These are phyloP conservation scores for Chamaecrista fasciculata DNA, from an alignment of 306 rosid species.

Conservation along the genomic window DNA sequence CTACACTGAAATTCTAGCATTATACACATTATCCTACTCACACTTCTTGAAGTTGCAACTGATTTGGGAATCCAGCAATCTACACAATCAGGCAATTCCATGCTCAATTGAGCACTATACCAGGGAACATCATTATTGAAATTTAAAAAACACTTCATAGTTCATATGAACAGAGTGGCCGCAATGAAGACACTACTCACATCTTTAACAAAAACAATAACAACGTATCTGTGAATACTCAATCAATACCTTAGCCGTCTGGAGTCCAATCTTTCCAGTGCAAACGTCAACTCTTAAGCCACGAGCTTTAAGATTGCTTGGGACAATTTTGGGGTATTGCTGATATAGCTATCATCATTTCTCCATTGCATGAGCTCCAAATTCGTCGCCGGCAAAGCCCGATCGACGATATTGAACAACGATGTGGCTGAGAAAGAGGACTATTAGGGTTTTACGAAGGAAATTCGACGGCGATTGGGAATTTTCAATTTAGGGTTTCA, in stretches of 20 bases:
- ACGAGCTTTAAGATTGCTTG: slow-evolving; percentile 30
- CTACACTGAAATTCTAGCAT: no score
- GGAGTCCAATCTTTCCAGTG: slow-evolving; percentile 50
- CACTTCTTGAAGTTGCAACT: slow-evolving; percentile 31
- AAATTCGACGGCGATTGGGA: background rate
- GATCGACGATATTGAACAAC: background rate
- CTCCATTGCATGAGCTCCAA: background rate
- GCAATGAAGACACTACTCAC: slow-evolving; percentile 37
- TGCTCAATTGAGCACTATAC: slow-evolving; percentile 42
- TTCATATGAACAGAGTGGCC: slow-evolving; percentile 42
- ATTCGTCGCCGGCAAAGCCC: slow-evolving; percentile 24
- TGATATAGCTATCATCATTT: background rate
- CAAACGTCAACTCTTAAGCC: slow-evolving; percentile 49
- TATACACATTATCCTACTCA: no score
- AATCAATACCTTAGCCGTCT: no score
- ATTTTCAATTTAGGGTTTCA: background rate
- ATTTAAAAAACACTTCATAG: slow-evolving; percentile 32
- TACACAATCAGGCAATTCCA: slow-evolving; percentile 45
- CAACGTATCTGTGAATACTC: slow-evolving; percentile 58
- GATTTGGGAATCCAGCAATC: slow-evolving; percentile 69
- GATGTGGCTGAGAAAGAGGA: background rate
- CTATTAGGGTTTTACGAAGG: slow-evolving; percentile 19
- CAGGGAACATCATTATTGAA: slow-evolving; percentile 34
- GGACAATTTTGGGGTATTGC: background rate
- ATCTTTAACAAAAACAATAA: slow-evolving; percentile 44